Base-by-base conservation (phyloP, 2,329 filamentous ascomycete genomes). In the Lojkania enalia region DNA sequence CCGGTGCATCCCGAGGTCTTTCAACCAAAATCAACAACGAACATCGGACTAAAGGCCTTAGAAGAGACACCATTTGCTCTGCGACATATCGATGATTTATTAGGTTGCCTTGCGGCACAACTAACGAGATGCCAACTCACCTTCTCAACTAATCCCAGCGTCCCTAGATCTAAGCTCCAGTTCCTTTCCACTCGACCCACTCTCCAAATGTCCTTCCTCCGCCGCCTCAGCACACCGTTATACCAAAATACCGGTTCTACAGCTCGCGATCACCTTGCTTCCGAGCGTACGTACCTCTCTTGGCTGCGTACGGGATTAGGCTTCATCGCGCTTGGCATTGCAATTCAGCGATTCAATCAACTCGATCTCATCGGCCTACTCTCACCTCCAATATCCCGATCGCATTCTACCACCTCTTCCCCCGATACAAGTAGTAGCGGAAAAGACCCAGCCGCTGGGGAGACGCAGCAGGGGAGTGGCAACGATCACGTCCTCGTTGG, bases 251-350 rank as follows among this genome's bases (percentile, higher is more conserved):
- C 73, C 6, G 76, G 76, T 43, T 76, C 71, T 11, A 68, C 75
- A 20, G 76, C 77, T 7, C 73, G 76, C 31, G 78, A 81, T 54
- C 75, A 80, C 46, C 75, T 80, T 23, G 78, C 78, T 15, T 75
- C 74, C 33, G 78, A 81, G 57, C 73, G 77, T 9, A 81, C 75
- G 2, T 78, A 77, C 53, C 71, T 80, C 15, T 74, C 76, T 20
- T 80, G 76, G 77, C 72, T 75, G 9, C 70, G 77, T 9, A 78
- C 74, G 2, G 76, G 76, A 0, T 71, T 79, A 4, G 77, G 76
- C 4, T 79, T 79, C 60, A 71, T 78, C 27, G 76, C 76, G 1
- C 67, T 80, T 1, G 77, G 77, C 15, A 73, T 79, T 20, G 77
- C 77, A n/a, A 72, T 79, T 42, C 71, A 73, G 42, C 74, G 75